These are phyloP conservation scores for Coix lacrymajobi DNA, from an alignment of 176 grass and related monocot species.

Conservation along the genomic window DNA sequence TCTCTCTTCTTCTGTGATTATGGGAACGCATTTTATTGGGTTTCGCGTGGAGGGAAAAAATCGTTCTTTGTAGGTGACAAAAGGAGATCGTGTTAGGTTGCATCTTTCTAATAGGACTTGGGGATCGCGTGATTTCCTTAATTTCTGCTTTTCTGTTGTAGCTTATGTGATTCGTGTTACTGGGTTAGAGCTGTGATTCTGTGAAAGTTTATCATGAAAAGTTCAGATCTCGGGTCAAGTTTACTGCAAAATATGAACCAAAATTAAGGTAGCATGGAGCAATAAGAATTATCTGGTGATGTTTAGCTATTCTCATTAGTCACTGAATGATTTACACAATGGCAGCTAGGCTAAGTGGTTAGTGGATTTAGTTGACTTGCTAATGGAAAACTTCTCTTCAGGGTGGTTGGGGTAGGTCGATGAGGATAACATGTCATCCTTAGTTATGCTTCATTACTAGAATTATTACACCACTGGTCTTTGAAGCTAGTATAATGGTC, in stretches of 20 bases:
- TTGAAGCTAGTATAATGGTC: not conserved
- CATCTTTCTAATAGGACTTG: not conserved
- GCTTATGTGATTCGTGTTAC: not conserved
- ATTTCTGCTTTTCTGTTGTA: not conserved
- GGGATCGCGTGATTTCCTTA: not conserved
- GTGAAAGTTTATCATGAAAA: not conserved
- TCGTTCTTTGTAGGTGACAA: conserved; percentile 18
- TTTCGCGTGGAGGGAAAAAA: not conserved
- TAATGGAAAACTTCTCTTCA: not conserved
- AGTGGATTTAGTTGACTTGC: not conserved
- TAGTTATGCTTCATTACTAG: not conserved
- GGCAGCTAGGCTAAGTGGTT: not conserved
- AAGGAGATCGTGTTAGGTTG: not conserved
- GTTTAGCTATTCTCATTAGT: not conserved
- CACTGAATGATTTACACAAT: not conserved
- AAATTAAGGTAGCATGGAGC: not conserved
- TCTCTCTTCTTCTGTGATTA: not conserved
- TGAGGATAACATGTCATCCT: not conserved
- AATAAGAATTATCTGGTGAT: not conserved
- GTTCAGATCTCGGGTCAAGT: conserved; percentile 23
- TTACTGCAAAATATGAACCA: not conserved
- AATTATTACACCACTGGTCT: not conserved
- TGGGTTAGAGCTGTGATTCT: not conserved
- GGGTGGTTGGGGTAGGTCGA: not conserved
- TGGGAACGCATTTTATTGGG: not conserved